Conservation (phyloP, 331 rosid species). For the Quercus phellos region DNA sequence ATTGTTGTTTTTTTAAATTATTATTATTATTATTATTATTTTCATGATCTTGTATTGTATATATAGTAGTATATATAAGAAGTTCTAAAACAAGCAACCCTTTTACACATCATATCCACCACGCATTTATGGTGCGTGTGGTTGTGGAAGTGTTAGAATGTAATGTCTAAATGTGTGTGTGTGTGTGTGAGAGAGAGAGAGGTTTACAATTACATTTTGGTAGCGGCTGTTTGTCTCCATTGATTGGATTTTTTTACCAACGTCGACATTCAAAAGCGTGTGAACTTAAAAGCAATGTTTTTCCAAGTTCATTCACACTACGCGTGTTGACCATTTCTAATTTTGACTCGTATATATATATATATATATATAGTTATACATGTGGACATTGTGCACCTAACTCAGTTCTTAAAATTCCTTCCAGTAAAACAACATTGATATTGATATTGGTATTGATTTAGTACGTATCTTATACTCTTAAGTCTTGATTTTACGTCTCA, state of each 20-base stretch:
- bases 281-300: constrained; percentile 2
- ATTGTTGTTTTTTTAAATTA: background rate
- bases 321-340: constrained; percentile 27
- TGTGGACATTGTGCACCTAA: too few species aligned
- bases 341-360: constrained; percentile 10
- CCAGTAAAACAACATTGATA: background rate
- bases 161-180: too few species aligned
- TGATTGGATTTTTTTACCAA: constrained; percentile 26
- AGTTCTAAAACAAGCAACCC: constrained; percentile 22
- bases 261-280: constrained; percentile 22
- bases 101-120: background rate
- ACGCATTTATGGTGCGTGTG: background rate
- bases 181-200: too few species aligned
- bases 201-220: constrained; percentile 17
- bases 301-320: background rate
- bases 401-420: background rate
- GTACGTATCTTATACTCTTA: background rate
- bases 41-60: too few species aligned
- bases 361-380: too few species aligned
- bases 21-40: background rate
- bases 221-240: constrained; percentile 39
- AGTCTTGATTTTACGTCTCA: background rate
- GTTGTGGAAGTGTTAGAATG: background rate
- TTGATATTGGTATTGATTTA: background rate
- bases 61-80: background rate